Conservation (phyloP, 75 land plant genomes). For the Cunninghamia lanceolata region DNA sequence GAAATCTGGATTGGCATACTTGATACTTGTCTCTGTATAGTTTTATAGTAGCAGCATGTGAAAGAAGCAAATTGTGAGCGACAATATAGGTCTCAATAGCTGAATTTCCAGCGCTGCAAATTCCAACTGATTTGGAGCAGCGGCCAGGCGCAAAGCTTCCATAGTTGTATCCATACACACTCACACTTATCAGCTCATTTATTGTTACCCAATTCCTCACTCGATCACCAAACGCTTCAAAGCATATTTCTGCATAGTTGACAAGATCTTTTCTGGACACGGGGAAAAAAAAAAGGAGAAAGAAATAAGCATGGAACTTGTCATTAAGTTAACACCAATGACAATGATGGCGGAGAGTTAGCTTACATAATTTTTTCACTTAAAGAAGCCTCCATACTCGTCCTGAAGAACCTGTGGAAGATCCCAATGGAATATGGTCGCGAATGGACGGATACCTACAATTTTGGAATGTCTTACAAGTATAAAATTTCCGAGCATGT, state of each 20-base stretch:
- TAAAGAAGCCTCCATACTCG: conserved; percentile 15
- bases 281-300: no score
- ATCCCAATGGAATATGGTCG: conserved; percentile 28
- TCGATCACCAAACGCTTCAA: conserved; percentile 44
- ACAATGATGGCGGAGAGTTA: no score
- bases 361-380: conserved; percentile 21
- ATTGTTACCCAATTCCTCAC: conserved; percentile 50
- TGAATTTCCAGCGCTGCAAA: conserved; percentile 46
- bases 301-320: not conserved
- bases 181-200: conserved; percentile 25
- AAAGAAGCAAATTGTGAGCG: conserved; percentile 29
- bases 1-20: not conserved
- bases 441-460: conserved; percentile 20
- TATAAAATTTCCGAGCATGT: not conserved
- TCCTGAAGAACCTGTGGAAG: conserved; percentile 27
- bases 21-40: conserved; percentile 26
- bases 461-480: not conserved
- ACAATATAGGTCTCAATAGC: conserved; percentile 34
- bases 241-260: conserved; percentile 35
- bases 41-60: conserved; percentile 42
- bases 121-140: conserved; percentile 36
- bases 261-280: conserved; percentile 36
- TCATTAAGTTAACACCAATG: not conserved
- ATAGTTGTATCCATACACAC: conserved; percentile 10
- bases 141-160: conserved; percentile 35